Evolutionary conservation across 345 rosid genomes (phyloP).

Genomic region (Eucalyptus tenuipes): DNA sequence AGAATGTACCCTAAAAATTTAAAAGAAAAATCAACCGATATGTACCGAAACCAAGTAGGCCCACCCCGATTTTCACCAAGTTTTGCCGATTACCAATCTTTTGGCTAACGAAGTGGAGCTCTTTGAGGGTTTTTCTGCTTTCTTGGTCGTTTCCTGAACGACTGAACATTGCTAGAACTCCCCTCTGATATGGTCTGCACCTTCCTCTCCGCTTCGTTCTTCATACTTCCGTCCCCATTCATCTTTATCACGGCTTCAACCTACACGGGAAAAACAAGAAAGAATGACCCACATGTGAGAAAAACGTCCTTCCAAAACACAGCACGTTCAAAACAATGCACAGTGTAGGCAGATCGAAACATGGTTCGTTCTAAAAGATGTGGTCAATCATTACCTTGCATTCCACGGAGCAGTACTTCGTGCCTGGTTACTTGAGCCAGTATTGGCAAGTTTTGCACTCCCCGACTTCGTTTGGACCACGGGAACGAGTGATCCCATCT

Average conservation of each 20-base stretch:
- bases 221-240: neutral
- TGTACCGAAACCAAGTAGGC: neutral
- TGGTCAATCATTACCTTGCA: neutral
- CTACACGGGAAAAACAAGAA: no score
- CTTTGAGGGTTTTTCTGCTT: neutral
- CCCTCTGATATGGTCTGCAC: neutral
- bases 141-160: neutral
- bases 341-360: no score
- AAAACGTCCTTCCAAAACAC: no score
- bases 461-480: neutral
- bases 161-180: neutral
- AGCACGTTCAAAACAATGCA: neutral
- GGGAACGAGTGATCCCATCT: neutral
- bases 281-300: no score
- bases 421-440: neutral
- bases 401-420: neutral
- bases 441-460: neutral
- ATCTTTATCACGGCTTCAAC: neutral
- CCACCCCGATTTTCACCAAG: neutral
- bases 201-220: neutral
- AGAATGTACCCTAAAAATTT: neutral
- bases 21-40: neutral
- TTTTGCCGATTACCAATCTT: neutral
- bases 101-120: neutral
- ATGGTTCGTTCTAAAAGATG: neutral